Base-by-base conservation (phyloP, 805 yeast genomes). In the Candida jianshihensis region DNA sequence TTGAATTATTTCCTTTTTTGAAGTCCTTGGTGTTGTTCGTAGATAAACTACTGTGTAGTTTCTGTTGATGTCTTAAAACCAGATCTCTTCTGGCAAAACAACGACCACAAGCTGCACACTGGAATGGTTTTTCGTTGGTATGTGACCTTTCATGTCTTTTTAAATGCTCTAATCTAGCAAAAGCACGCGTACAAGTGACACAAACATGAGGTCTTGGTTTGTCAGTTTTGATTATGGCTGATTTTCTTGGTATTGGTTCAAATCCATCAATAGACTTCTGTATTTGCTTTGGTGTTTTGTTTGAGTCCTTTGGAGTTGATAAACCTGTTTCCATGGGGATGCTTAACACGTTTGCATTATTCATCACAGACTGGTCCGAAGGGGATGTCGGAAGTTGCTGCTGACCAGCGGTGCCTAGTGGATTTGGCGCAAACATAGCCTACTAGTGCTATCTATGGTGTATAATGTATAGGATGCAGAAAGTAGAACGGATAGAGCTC, bases 171-270 rank as follows among this genome's bases (percentile, higher is more conserved):
- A 86, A 69, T 37, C 98, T 72, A 2, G 97, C 98, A 71, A 92
- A 92, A 3, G 95, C 95, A 41, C 98, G 70, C 1, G 97, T 86
- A 57, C 98, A 92, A 5, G 86, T 81, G 3, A 81, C 60, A 57
- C 98, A 92, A 10, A 85, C 71, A 54, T 86, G 95, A 1, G 97
- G 97, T 40, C 97, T 69, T 12, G 97, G 97, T 56, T 88, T 88
- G 53, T 87, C 94, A 0, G 96, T 86, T 58, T 86, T 85, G 54
- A 85, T 81, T 40, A 78, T 70, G 31, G 85, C 80, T 5, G 94
- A 79, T 55, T 88, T 87, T 48, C 82, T 81, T 19, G 96, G 96
- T 30, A 87, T 85, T 10, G 95, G 94, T 53, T 78, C 79, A 32
- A 44, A 49, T 14, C 59, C 60, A 21, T 46, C 47, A 7, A 51